Percentiles rank a stretch among this genome's conserved stretches.
These are phyloP conservation scores for Withania somnifera DNA, from an alignment of 305 asterid genomes.

Conservation along the genomic window DNA sequence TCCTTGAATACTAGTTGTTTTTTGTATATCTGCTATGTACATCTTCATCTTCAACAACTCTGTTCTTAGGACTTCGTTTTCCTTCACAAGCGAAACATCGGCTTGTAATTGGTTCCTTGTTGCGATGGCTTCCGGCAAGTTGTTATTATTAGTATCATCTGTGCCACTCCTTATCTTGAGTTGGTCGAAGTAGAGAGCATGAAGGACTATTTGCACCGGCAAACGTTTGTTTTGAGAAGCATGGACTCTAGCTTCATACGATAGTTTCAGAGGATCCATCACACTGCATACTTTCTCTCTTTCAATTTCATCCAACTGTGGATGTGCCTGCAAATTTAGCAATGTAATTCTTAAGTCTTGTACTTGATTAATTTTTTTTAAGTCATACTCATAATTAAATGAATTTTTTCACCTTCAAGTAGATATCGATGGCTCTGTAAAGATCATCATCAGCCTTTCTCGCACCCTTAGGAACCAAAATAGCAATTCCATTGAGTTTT, in stretches of 20 bases:
- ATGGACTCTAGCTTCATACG: conserved; percentile 82
- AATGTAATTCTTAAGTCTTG: too few relatives aligned
- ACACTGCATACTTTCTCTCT: conserved; percentile 84
- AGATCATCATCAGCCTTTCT: conserved; percentile 84
- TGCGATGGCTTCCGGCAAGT: conserved; percentile 29
- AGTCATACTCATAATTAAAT: not conserved
- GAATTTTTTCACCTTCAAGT: conserved; percentile 45
- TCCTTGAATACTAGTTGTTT: conserved; percentile 12
- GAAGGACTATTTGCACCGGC: conserved; percentile 84
- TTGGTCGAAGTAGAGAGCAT: conserved; percentile 83
- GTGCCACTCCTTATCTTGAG: conserved; percentile 60
- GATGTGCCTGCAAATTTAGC: conserved; percentile 54
- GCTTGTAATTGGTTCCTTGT: conserved; percentile 61
- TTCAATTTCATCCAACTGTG: conserved; percentile 79
- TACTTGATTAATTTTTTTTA: too few relatives aligned
- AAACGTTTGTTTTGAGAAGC: conserved; percentile 93
- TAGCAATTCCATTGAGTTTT: conserved; percentile 80
- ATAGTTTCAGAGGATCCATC: conserved; percentile 82
- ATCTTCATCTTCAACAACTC: conserved; percentile 85
- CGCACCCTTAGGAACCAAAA: conserved; percentile 68
- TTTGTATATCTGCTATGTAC: conserved; percentile 59
- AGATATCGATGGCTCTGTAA: conserved; percentile 81
- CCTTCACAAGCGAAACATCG: conserved; percentile 57
- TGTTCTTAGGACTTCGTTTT: conserved; percentile 67
- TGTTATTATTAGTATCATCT: conserved; percentile 17